These are phyloP conservation scores for Purpureocillium lavendulum DNA, from an alignment of 2,329 filamentous ascomycete species.

Conservation along the genomic window DNA sequence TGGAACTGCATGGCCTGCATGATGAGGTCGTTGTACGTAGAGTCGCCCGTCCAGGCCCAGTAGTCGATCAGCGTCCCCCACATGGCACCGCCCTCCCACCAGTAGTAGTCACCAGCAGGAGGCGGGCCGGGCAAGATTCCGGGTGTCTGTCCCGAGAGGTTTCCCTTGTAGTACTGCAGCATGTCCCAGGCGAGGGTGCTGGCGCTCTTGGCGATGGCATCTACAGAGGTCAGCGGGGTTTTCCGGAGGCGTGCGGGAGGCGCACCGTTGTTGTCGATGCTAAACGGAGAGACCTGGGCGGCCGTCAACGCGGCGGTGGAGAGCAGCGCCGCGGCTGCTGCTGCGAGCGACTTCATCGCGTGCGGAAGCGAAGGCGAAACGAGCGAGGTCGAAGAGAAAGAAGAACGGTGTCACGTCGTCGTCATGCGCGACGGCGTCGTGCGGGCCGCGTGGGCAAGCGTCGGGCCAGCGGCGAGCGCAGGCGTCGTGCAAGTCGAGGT, in stretches of 20 bases:
- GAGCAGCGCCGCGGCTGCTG: conserved; percentile 4
- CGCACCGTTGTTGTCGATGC: conserved; percentile 7
- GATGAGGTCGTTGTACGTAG: conserved; percentile 45
- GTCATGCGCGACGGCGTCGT: no score
- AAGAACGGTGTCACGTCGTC: no score
- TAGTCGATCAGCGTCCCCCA: conserved; percentile 58
- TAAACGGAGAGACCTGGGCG: conserved; percentile 7
- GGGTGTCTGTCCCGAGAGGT: conserved; percentile 32
- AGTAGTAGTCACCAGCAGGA: conserved; percentile 45
- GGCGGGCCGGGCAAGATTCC: conserved; percentile 42
- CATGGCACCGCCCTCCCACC: conserved; percentile 58
- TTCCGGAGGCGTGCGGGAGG: no score
- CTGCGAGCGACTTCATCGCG: conserved; percentile 6
- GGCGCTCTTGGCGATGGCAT: conserved; percentile 29
- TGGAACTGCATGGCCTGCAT: conserved; percentile 45
- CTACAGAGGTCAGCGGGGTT: conserved; percentile 15
- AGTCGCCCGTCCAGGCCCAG: conserved; percentile 53
- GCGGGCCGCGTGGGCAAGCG: background rate
- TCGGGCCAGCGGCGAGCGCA: background rate
- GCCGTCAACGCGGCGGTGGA: conserved; percentile 2
- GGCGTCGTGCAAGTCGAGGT: no score
- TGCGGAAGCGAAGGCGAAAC: background rate
- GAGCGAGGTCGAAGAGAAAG: background rate
- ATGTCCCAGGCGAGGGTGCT: conserved; percentile 33
- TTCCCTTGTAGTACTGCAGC: conserved; percentile 37